Base-by-base conservation (phyloP, 2,329 filamentous ascomycete species). In the Chlorencoelia australis region DNA sequence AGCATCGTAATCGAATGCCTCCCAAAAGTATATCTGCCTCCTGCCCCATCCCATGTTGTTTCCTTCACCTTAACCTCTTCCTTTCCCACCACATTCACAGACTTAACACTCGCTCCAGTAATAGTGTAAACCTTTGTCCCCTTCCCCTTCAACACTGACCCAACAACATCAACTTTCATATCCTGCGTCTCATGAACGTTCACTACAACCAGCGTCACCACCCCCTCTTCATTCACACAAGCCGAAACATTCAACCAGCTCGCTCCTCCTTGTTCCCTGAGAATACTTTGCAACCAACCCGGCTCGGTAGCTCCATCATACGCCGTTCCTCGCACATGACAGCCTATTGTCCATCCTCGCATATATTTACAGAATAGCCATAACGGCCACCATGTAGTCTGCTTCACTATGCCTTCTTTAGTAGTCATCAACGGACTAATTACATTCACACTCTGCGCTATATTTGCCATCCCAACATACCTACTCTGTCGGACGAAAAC, bases 1-100 rank as follows among this genome's bases (percentile, higher is more conserved):
- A 87, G 55, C 59, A 87, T 60, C 3, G 78, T 84, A 30, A 87
- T 67, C 3, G 79, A 82, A 54, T 80, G 73, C 62, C 76, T 84
- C 1, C 68, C 65, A 58, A 88, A 88, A 2, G 61, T 69, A 51
- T 73, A 86, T 28, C 61, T 56, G n/a, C n/a, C n/a, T 2, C 73
- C 77, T 52, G 70, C 59, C 0, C 71, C 76, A 52, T 77, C 65
- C 80, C 81, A 86, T 28, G 61, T 70, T 7, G 63, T 69, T 57
- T 80, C 73, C 39, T 65, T 53, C 37, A 83, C 62, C 1, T 63
- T 63, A 9, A 86, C 79, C 37, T 75, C 71, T 51, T 82, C 64
- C 47, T 73, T 70, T 3, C 65, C 70, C 4, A 68, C 71, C 25
- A 69, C 76, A 53, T 87, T 87, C 4, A 69, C 70, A 13, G 71